Evolutionary conservation across 805 yeast genomes (phyloP).

Genomic region (Candida methanosorbosa): DNA sequence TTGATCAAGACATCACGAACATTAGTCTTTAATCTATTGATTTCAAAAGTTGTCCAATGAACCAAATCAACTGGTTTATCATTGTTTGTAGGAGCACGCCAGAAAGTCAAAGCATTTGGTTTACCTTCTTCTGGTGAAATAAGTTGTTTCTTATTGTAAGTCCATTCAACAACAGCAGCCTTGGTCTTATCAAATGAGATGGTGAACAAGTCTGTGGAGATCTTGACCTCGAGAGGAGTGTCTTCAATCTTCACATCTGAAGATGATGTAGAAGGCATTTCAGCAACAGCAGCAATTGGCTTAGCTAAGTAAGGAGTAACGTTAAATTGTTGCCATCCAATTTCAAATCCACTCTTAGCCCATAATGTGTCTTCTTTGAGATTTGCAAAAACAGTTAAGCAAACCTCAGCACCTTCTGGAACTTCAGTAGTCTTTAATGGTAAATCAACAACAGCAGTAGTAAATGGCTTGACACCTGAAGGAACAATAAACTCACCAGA

Average conservation of each 20-base stretch:
- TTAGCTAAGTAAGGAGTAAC: not conserved
- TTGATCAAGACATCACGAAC: constrained; percentile 3
- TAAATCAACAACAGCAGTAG: not conserved
- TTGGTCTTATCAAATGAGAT: not conserved
- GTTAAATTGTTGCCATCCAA: constrained; percentile 19
- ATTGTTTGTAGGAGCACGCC: constrained; percentile 25
- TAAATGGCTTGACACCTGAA: not conserved
- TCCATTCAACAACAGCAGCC: not conserved
- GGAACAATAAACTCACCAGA: not conserved
- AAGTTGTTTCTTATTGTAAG: not conserved
- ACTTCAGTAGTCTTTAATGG: too few relatives aligned
- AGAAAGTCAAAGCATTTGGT: constrained; percentile 8
- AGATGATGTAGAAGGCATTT: not conserved
- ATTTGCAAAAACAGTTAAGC: constrained; percentile 7
- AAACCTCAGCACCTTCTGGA: not conserved
- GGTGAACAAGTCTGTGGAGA: not conserved
- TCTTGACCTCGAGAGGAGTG: not conserved
- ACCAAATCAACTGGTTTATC: constrained; percentile 17
- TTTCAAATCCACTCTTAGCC: constrained; percentile 10
- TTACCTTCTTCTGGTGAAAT: not conserved
- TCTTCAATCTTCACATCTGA: not conserved
- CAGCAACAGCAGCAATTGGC: not conserved
- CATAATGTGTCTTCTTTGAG: constrained; percentile 1
- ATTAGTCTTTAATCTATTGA: constrained; percentile 12
- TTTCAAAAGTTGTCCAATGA: constrained; percentile 20